Conservation (phyloP, 75 land plant genomes). For the Chamaecyparis obtusa region DNA sequence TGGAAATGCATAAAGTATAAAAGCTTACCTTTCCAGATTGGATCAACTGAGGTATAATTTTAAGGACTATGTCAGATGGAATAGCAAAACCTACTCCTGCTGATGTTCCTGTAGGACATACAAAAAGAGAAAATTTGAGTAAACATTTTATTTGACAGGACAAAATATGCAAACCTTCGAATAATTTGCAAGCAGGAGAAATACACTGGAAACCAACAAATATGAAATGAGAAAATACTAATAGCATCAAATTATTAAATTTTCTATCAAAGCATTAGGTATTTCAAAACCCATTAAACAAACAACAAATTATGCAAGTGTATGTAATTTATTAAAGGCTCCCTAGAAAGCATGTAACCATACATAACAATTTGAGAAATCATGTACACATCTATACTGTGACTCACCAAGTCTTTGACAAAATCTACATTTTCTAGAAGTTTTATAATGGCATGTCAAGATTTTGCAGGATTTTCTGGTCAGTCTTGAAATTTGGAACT, state of each 20-base stretch:
- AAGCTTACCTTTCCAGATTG: conserved; percentile 74
- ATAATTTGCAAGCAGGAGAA: conserved; percentile 2
- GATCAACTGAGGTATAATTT: conserved; percentile 87
- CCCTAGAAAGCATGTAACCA: neutral
- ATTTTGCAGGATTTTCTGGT: neutral
- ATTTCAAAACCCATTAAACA: neutral
- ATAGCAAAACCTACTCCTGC: conserved; percentile 99
- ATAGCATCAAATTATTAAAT: neutral
- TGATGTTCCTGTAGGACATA: conserved; percentile 64
- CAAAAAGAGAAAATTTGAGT: neutral
- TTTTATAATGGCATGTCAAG: neutral
- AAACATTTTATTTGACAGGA: neutral
- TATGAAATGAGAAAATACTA: neutral
- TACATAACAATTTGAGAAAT: neutral
- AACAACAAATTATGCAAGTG: neutral
- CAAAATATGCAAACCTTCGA: neutral
- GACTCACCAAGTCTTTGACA: neutral
- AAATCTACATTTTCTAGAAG: neutral
- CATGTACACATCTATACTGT: neutral
- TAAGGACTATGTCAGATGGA: conserved; percentile 78
- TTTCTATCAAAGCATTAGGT: neutral
- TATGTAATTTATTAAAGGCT: neutral
- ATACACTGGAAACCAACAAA: neutral
- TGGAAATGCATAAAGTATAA: neutral
- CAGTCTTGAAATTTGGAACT: neutral